phyloP scores from a whole-genome alignment of 2,329 filamentous ascomycete species.

The Fusarium decemcellulare region DNA sequence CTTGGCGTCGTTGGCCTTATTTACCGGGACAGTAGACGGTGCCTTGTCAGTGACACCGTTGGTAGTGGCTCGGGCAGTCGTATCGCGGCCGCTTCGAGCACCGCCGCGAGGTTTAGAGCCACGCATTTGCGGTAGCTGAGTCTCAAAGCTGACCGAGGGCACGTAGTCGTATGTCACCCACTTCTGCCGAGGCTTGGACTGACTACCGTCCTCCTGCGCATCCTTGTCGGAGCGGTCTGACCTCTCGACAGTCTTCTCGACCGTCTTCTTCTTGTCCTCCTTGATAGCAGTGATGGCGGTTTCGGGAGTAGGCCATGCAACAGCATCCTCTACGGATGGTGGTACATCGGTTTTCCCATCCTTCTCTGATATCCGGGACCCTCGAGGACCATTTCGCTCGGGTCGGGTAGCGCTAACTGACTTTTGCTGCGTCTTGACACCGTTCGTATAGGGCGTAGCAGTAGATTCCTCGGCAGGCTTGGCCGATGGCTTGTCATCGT shows the following conservation, averaged over 20 bases:
- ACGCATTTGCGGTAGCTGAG: constrained; percentile 75
- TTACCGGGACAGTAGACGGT: constrained; percentile 44
- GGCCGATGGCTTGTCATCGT: constrained; percentile 61
- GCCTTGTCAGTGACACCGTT: constrained; percentile 57
- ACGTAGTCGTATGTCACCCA: constrained; percentile 90
- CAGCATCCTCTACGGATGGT: constrained; percentile 81
- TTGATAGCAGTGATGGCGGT: constrained; percentile 72
- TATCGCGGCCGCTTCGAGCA: constrained; percentile 57
- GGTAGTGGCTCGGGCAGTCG: constrained; percentile 54
- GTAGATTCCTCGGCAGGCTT: constrained; percentile 43
- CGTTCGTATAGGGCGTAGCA: constrained; percentile 50
- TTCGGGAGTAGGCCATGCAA: constrained; percentile 93
- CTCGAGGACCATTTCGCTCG: constrained; percentile 62
- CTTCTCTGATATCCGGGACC: constrained; percentile 61
- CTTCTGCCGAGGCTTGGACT: constrained; percentile 71
- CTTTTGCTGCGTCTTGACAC: constrained; percentile 60
- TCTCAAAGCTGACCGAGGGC: constrained; percentile 88
- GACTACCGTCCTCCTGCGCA: constrained; percentile 63
- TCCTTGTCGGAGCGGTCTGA: constrained; percentile 75
- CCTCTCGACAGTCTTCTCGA: constrained; percentile 74
- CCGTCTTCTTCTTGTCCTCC: constrained; percentile 81
- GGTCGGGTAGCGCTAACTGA: constrained; percentile 56
- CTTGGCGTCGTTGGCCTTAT: constrained; percentile 53
- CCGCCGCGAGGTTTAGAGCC: constrained; percentile 66
- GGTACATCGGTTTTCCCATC: constrained; percentile 55